Base-by-base conservation (phyloP, 768 basidiomycete species). In the Psilocybe azurescens region DNA sequence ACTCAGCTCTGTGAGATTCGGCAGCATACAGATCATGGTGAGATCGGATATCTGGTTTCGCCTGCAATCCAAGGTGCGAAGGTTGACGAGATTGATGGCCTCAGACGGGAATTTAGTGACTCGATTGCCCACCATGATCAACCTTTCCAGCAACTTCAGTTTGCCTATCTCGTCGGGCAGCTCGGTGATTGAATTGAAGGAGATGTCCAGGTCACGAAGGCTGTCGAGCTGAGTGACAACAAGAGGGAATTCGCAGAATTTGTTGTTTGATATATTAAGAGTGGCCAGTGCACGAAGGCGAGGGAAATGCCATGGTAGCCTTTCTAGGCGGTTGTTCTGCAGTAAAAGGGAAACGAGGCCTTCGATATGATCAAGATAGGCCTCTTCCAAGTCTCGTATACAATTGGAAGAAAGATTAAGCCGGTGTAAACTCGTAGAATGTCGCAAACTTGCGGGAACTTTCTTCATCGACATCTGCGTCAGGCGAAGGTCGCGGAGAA, bases 181-280 rank as follows among this genome's bases (percentile, higher is more conserved):
- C 53, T 89, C 86, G 0, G 85, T 81, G 60, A 99, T 88, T 73
- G 83, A 86, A 78, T 99, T 99, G 82, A 98, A 98, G 0, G 97
- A 99, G 41, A 97, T 81, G 69, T 99, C 96, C 18, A 99, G 87
- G 67, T 96, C 93, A 39, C 83, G 78, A 18, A 99, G 84, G n/a
- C 78, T 83, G 4, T 79, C 75, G 70, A 99, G 85, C 62, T 89
- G 80, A 73, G 85, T 88, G 29, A 99, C 84, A 38, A 91, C 91
- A 0, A 78, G 65, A 0, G 97, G 97, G 54, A 99, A 81, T 6
- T 69, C 70, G 30, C 83, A 83, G 73, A 98, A 95, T 72, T 94
- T 93, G 81, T 99, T 99, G 76, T 98, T 98, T 57, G 95, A 97
- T 60, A 99, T 90, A 76, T 97, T 97, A 65, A 99, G 84, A 28